phyloP scores from a whole-genome alignment of 1,139 yeast species.

The Blastobotrys aristatus region DNA sequence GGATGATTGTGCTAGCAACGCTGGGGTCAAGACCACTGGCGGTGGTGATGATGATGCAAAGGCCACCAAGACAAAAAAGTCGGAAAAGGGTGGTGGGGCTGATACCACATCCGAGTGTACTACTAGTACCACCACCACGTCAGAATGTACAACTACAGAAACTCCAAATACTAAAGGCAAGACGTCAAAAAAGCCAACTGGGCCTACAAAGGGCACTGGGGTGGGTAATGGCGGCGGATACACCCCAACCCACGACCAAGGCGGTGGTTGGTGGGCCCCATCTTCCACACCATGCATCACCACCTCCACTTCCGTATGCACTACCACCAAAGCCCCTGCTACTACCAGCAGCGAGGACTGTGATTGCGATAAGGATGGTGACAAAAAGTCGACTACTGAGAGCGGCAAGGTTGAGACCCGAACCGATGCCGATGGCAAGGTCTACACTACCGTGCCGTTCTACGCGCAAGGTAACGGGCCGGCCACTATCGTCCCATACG shows the following conservation, averaged over 20 bases:
- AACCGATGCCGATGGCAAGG: constrained; percentile 1
- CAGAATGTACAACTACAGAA: background rate
- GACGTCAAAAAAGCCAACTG: background rate
- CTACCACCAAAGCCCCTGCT: background rate
- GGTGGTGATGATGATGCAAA: background rate
- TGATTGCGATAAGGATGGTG: constrained; percentile 3
- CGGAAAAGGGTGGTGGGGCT: background rate
- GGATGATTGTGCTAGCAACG: background rate
- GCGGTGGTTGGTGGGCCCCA: constrained; percentile 6
- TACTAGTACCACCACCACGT: background rate
- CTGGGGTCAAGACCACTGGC: background rate
- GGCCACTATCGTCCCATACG: background rate
- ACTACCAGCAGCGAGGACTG: background rate
- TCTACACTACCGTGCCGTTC: constrained; percentile 7
- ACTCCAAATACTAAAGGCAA: background rate
- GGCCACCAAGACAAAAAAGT: background rate
- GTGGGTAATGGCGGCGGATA: constrained; percentile 4
- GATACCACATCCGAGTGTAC: background rate
- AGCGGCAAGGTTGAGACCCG: background rate
- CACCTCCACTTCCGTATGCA: background rate
- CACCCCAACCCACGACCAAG: constrained; percentile 4
- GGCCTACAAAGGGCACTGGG: constrained; percentile 3
- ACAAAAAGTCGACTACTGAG: background rate
- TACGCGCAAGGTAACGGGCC: background rate
- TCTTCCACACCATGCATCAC: background rate